Evolutionary conservation across 345 rosid genomes (phyloP).

Genomic region (Psidium guajava): DNA sequence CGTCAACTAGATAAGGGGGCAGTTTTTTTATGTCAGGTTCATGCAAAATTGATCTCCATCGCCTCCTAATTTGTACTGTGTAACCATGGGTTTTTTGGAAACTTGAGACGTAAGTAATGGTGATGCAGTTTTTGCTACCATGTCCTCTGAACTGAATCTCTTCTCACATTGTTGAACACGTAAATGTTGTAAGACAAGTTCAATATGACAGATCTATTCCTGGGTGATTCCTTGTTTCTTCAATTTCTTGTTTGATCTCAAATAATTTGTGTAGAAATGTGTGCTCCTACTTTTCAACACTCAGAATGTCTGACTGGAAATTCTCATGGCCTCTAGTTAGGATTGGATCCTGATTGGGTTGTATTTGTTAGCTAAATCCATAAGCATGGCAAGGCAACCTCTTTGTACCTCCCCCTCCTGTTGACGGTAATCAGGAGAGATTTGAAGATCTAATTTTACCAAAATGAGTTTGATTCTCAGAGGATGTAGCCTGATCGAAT

Average conservation of each 20-base stretch:
- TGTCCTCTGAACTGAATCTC: not conserved
- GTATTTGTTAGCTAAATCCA: not conserved
- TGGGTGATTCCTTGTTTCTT: not conserved
- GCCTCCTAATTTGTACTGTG: not conserved
- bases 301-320: not conserved
- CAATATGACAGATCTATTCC: not conserved
- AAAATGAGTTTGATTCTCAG: not conserved
- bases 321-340: not conserved
- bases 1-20: conserved; percentile 9
- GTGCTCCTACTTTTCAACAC: not conserved
- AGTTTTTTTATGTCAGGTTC: not conserved
- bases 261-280: not conserved
- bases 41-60: not conserved
- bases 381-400: not conserved
- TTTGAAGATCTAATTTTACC: not conserved
- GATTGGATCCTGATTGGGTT: not conserved
- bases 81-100: not conserved
- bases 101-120: not conserved
- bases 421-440: not conserved
- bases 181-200: not conserved
- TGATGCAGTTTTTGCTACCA: not conserved
- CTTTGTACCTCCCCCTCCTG: not conserved
- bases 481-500: not conserved
- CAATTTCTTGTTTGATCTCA: not conserved
- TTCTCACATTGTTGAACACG: not conserved